A percentile compares a stretch with the other conserved stretches of the same genome.
Conservation (phyloP, 2,329 filamentous ascomycete species). For the Cladophialophora bantiana region DNA sequence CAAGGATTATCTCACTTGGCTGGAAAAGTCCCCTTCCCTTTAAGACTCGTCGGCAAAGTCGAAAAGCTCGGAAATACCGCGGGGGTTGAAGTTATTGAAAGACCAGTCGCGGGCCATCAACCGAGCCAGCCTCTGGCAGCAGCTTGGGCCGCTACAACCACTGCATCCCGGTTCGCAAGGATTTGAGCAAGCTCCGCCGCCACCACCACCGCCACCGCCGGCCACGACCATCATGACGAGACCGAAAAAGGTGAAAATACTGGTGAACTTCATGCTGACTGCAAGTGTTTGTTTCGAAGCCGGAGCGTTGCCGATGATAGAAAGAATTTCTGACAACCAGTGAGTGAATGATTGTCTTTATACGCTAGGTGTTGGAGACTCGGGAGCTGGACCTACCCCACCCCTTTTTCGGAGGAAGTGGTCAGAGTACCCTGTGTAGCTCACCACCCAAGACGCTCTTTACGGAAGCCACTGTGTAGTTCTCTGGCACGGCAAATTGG, state of each 20-base stretch:
- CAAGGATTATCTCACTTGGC: not conserved
- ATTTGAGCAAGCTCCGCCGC: not conserved
- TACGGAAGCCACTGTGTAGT: not conserved
- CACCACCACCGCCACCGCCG: not conserved
- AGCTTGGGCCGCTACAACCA: not conserved
- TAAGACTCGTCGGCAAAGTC: not conserved
- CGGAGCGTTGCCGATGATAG: not conserved
- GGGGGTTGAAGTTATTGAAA: not conserved
- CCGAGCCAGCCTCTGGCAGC: not conserved
- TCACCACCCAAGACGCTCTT: not conserved
- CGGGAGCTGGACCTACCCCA: not conserved
- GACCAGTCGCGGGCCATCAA: not conserved
- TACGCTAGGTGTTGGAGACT: not conserved
- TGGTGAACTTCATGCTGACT: conserved; percentile 1
- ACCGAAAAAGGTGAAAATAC: not conserved
- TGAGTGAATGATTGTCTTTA: not conserved
- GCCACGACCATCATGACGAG: conserved; percentile 1
- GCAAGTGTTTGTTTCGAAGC: not conserved
- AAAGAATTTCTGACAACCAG: not conserved
- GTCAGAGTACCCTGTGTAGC: not conserved
- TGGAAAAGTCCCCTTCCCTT: not conserved
- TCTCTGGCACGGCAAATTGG: not conserved
- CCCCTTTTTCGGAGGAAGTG: not conserved
- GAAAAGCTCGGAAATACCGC: not conserved
- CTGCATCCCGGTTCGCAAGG: not conserved